These are phyloP conservation scores for Kwoniella europaea DNA, from an alignment of 768 basidiomycete species.

Conservation along the genomic window DNA sequence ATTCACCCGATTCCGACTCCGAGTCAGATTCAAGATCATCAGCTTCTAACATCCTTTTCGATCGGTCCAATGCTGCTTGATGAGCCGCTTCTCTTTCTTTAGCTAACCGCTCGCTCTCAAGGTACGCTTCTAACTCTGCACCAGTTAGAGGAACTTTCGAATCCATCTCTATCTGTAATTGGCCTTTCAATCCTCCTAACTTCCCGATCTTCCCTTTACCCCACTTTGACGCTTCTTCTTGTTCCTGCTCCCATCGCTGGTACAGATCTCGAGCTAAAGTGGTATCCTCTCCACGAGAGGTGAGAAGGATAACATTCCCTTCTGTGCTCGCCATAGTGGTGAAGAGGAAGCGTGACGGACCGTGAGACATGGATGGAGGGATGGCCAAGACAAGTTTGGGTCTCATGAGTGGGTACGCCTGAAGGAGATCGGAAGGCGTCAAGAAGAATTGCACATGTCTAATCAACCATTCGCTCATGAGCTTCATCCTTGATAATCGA, in stretches of 20 bases:
- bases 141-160: conserved; percentile 89
- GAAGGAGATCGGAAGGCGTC: conserved; percentile 76
- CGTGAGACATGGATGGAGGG: conserved; percentile 89
- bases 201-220: conserved; percentile 88
- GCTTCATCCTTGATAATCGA: too few species aligned
- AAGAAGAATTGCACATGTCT: conserved; percentile 93
- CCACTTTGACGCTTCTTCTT: conserved; percentile 81
- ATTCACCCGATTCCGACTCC: conserved; percentile 65
- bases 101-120: conserved; percentile 73
- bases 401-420: conserved; percentile 80
- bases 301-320: conserved; percentile 86
- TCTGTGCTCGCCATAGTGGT: conserved; percentile 80
- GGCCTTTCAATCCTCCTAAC: conserved; percentile 73
- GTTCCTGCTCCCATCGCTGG: conserved; percentile 81
- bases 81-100: conserved; percentile 86
- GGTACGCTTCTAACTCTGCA: conserved; percentile 78
- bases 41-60: conserved; percentile 87
- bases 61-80: conserved; percentile 79
- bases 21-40: conserved; percentile 68
- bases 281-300: conserved; percentile 75
- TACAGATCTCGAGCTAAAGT: conserved; percentile 80
- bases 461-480: background rate
- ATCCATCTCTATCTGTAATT: conserved; percentile 75
- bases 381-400: conserved; percentile 94
- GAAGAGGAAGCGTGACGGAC: conserved; percentile 84